Base-by-base conservation (phyloP, 2,329 filamentous ascomycete species). In the Monosporascus sp. region DNA sequence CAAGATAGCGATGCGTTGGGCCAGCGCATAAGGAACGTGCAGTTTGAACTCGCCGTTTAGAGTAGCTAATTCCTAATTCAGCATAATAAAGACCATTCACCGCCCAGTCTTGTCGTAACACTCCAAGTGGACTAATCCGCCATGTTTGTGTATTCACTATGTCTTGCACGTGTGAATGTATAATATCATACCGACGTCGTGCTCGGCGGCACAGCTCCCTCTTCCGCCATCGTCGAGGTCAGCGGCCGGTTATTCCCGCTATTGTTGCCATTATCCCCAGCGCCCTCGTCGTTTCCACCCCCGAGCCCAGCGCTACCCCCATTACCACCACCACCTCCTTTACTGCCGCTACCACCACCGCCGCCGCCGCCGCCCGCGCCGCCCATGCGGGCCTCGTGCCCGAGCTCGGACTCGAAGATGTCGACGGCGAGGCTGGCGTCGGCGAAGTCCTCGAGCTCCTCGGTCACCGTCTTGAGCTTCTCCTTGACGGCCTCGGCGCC, bases 401-500 rank as follows among this genome's bases (percentile, higher is more conserved):
- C 77, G 37, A 82, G 66, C 65, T 81, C 78, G 61, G 74, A 80
- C 43, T 83, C 79, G 55, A 81, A 82, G 27, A 91, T 88, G 68
- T 96, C 92, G 17, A 94, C 91, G 0, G 89, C 87, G 59, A 88
- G 79, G 64, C 91, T 97, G 26, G 91, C 87, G 63, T 96, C 91
- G 27, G 96, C 87, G 70, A 97, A 97, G 61, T 97, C 94, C 70
- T 97, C 94, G 53, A 97, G 74, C 74, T 97, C 94, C 69, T 97
- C 92, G 58, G 91, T 96, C 3, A 97, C 90, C 2, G 91, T 97
- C 75, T 95, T 96, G 52, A 99, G 75, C 73, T 97, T 97, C 73
- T 97, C 94, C 69, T 93, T 95, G 40, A 97, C 93, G 41, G 89
- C 89, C 6, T 84, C 80, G 14, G 93, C 88, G 1, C 90, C 93